These are phyloP conservation scores for Lipomyces yamadae DNA, from an alignment of 805 yeast genomes.

Conservation along the genomic window DNA sequence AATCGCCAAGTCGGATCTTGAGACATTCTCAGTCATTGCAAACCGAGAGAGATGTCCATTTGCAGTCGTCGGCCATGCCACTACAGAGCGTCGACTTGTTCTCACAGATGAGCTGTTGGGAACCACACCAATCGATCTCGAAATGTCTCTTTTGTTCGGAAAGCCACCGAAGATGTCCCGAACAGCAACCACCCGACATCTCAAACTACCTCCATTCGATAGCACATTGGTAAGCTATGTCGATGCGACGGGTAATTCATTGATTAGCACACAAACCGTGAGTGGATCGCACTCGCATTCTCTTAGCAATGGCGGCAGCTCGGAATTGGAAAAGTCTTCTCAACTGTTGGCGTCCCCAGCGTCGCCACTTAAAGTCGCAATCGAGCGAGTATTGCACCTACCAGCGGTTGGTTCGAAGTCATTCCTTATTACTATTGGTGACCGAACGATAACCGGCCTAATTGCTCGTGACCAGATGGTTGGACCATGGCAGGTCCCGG, in stretches of 20 bases:
- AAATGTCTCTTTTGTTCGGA: constrained; percentile 93
- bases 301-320: constrained; percentile 14
- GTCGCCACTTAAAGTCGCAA: constrained; percentile 53
- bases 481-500: constrained; percentile 99
- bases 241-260: constrained; percentile 21
- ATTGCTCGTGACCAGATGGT: constrained; percentile 98
- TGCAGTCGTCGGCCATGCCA: constrained; percentile 95
- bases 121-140: constrained; percentile 91
- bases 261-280: not conserved
- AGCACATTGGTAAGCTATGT: constrained; percentile 43
- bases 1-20: constrained; percentile 77
- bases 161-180: constrained; percentile 96
- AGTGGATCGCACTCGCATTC: not conserved
- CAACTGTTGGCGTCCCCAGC: constrained; percentile 19
- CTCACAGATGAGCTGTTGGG: constrained; percentile 77
- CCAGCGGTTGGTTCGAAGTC: constrained; percentile 96
- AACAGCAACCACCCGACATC: constrained; percentile 64
- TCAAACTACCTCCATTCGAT: constrained; percentile 49
- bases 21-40: constrained; percentile 76
- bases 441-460: constrained; percentile 95
- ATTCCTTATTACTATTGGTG: constrained; percentile 96
- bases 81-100: constrained; percentile 78
- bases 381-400: constrained; percentile 79
- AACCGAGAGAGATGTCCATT: constrained; percentile 94
- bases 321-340: constrained; percentile 15